phyloP scores from a whole-genome alignment of 495 filamentous ascomycete species.

The Neurospora sp. region DNA sequence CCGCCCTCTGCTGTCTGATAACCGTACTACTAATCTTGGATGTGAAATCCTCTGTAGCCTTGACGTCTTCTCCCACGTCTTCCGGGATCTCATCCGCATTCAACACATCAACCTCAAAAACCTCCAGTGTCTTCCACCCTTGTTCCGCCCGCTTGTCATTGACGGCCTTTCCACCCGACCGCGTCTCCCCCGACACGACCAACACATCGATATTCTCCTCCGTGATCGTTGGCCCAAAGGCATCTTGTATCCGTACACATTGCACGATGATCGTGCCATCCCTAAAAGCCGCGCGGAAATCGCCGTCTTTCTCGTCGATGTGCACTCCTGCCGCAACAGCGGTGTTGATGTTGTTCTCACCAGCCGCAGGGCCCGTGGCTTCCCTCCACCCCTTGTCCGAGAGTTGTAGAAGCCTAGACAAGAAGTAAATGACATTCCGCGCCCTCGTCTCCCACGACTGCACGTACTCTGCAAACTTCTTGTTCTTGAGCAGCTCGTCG shows the following conservation, averaged over 20 bases:
- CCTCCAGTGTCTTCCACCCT: slow-evolving; percentile 64
- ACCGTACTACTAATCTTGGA: slow-evolving; percentile 85
- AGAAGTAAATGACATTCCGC: slow-evolving; percentile 56
- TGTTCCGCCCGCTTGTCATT: slow-evolving; percentile 70
- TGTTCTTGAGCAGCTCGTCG: slow-evolving; percentile 73
- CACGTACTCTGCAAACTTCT: slow-evolving; percentile 73
- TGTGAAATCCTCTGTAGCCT: slow-evolving; percentile 49
- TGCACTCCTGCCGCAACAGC: neutral
- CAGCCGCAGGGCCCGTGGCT: neutral
- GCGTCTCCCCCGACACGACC: slow-evolving; percentile 84
- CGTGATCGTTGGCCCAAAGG: slow-evolving; percentile 86
- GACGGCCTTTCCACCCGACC: slow-evolving; percentile 70
- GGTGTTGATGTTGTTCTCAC: neutral
- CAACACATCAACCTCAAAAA: slow-evolving; percentile 90
- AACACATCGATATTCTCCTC: slow-evolving; percentile 68
- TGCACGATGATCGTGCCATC: slow-evolving; percentile 44
- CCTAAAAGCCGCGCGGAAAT: slow-evolving; percentile 34
- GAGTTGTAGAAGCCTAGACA: slow-evolving; percentile 56
- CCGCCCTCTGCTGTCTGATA: slow-evolving; percentile 39
- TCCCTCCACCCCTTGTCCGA: slow-evolving; percentile 30
- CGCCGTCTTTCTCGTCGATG: slow-evolving; percentile 21
- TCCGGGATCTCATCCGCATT: slow-evolving; percentile 53
- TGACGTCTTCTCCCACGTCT: slow-evolving; percentile 11
- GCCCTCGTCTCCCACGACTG: slow-evolving; percentile 70
- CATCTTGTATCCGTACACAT: slow-evolving; percentile 76